Conservation (phyloP, 768 basidiomycete genomes). For the Suillus decipiens region DNA sequence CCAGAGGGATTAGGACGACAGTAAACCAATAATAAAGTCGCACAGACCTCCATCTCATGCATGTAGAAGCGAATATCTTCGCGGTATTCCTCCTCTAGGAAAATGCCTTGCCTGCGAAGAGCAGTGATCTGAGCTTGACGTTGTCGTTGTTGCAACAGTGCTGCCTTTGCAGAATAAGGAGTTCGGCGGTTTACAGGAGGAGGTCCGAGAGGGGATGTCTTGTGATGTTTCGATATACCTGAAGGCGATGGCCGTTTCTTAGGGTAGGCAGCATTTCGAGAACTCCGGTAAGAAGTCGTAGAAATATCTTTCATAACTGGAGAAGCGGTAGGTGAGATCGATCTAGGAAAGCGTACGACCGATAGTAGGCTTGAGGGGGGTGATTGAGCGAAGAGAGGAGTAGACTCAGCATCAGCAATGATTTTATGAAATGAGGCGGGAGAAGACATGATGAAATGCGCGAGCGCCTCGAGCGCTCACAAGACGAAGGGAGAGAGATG, state of each 20-base stretch:
- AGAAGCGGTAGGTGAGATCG: conserved; percentile 30
- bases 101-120: conserved; percentile 68
- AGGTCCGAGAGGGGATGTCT: conserved; percentile 49
- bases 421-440: conserved; percentile 10
- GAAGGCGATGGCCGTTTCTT: conserved; percentile 86
- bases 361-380: conserved; percentile 42
- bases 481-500: neutral
- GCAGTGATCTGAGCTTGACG: conserved; percentile 70
- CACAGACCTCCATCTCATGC: conserved; percentile 97
- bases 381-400: conserved; percentile 22
- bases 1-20: conserved; percentile 8
- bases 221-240: conserved; percentile 71
- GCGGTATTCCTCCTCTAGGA: conserved; percentile 93
- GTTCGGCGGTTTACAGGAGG: conserved; percentile 57
- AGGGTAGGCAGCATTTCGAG: conserved; percentile 70
- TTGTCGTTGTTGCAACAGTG: conserved; percentile 63
- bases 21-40: conserved; percentile 6
- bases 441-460: conserved; percentile 11
- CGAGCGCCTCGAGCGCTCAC: conserved; percentile 13
- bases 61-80: conserved; percentile 93
- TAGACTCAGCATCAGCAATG: conserved; percentile 22
- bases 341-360: conserved; percentile 44
- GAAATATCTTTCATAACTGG: conserved; percentile 80
- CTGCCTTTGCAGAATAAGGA: conserved; percentile 65
- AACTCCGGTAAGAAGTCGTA: conserved; percentile 54